Base-by-base conservation (phyloP, 768 basidiomycete genomes). In the Boletus subcaerulescens region DNA sequence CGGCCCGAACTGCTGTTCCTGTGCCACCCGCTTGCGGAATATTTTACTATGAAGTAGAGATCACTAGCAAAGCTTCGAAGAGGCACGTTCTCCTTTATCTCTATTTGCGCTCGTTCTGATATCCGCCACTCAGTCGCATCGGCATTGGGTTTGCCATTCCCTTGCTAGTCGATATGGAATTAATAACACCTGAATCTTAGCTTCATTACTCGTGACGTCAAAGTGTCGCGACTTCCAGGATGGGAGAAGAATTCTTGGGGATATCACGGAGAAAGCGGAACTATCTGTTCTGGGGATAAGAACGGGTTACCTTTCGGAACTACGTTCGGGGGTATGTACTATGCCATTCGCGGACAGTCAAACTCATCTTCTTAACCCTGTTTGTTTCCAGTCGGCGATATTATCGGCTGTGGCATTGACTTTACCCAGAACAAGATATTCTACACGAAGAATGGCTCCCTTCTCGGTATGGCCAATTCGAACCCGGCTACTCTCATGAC, bases 1-100 rank as follows among this genome's bases (percentile, higher is more conserved):
- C 93, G 40, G 89, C 90, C 5, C 82, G 93, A 48, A 85, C 95
- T 1, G 81, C 81, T 42, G 74, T 83, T 59, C 82, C 87, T 1
- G 87, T 96, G 45, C 95, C 95, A 2, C 77, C 86, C 1, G 85
- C 87, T 12, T 90, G 90, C 62, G 97, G 95, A 22, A 85, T 98
- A 51, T 96, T 92, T 67, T 99, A 98, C 70, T 99, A 87, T 67
- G 96, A 99, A 74, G 84, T 93, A 6, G 84, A 89, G 62, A 83
- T 98, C 44, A 67, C 88, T 7, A 84, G 88, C 66, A 90, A 90
- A 31, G 83, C 87, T 66, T 76, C 81, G 41, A 90, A 88, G 69
- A 93, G 91, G 93, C 87, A 61, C 67, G 83, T 72, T 22, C 29
- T 13, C 26, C 24, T 38, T 35, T 24, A 9, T 40, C 17, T 45